phyloP scores from a whole-genome alignment of 2,329 filamentous ascomycete species.

The Cercospora citrullina region DNA sequence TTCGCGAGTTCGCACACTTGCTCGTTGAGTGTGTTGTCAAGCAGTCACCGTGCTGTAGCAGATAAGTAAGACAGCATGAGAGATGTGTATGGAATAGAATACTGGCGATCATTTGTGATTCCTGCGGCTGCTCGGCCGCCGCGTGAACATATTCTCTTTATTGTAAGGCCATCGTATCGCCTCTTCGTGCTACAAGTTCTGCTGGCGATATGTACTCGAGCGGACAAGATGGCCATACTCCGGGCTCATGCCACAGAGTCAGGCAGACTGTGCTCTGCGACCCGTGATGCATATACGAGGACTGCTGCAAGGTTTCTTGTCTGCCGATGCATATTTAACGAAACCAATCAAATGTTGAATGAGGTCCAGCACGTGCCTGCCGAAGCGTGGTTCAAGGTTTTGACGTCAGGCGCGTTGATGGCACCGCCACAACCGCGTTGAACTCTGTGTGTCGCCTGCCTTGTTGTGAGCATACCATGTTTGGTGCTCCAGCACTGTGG shows the following conservation, averaged over 20 bases:
- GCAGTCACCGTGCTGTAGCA: not conserved
- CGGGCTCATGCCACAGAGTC: not conserved
- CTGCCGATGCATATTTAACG: not conserved
- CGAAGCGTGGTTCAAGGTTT: not conserved
- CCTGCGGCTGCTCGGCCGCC: not conserved
- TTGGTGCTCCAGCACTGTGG: not conserved
- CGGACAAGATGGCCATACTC: too few relatives aligned
- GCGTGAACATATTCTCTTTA: not conserved
- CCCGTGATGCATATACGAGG: not conserved
- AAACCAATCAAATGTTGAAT: not conserved
- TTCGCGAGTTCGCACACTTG: not conserved
- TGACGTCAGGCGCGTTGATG: slow-evolving; percentile 1
- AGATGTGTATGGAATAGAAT: not conserved
- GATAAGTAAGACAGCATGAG: not conserved
- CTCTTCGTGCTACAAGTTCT: not conserved
- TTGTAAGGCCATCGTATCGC: not conserved
- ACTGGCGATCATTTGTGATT: not conserved
- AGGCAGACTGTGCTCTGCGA: not conserved
- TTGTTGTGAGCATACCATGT: not conserved
- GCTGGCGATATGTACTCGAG: not conserved
- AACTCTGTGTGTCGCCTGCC: not conserved
- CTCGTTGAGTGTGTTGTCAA: not conserved
- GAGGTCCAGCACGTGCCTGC: not conserved
- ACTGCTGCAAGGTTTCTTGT: not conserved
- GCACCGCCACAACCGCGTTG: not conserved